A percentile compares a stretch with the other conserved stretches of the same genome.
Evolutionary conservation across 768 basidiomycete species (phyloP).

Genomic region (Xerocomellus dryophilus): DNA sequence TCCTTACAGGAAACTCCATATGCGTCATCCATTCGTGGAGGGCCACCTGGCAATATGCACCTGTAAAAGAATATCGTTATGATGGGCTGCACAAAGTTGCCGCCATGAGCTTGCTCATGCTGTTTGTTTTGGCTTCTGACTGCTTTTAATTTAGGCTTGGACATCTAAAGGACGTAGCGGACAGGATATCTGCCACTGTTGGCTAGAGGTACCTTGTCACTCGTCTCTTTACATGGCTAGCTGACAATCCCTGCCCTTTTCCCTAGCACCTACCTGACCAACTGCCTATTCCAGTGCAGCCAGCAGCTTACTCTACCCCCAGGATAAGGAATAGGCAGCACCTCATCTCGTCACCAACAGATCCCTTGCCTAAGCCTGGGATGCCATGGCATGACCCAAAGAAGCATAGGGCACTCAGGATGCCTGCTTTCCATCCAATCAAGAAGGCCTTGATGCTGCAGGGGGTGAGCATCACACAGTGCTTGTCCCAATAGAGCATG

Average conservation of each 20-base stretch:
- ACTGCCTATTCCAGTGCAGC: conserved; percentile 15
- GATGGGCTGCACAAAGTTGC: conserved; percentile 31
- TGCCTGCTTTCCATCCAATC: no score
- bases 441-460: no score
- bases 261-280: conserved; percentile 27
- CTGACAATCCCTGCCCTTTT: neutral
- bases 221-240: neutral
- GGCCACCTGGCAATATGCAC: conserved; percentile 26
- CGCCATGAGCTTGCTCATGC: conserved; percentile 11
- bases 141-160: conserved; percentile 17
- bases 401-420: no score
- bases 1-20: conserved; percentile 15
- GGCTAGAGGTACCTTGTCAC: conserved; percentile 19
- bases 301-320: no score
- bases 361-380: no score
- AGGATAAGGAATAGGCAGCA: no score
- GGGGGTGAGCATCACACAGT: no score
- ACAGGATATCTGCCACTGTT: conserved; percentile 23
- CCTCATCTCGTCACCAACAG: no score
- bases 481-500: no score
- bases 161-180: conserved; percentile 11
- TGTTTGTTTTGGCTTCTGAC: neutral
- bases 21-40: conserved; percentile 26
- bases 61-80: conserved; percentile 26
- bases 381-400: no score